phyloP scores from a whole-genome alignment of 495 filamentous ascomycete genomes.

The Penicillium mononematosum region DNA sequence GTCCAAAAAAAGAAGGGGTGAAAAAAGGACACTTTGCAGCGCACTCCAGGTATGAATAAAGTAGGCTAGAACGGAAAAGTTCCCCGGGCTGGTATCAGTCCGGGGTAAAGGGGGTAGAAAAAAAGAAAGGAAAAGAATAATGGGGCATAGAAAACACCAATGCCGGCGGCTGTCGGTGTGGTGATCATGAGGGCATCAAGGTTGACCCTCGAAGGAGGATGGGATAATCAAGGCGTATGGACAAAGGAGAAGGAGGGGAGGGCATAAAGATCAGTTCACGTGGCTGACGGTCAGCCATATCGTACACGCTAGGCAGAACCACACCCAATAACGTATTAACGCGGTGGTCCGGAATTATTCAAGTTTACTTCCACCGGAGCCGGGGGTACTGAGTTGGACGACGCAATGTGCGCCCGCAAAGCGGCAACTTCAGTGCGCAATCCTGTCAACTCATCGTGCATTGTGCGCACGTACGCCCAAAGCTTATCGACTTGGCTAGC shows the following conservation, averaged over 20 bases:
- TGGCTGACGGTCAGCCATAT: constrained; percentile 17
- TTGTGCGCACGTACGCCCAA: constrained; percentile 47
- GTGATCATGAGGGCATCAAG: constrained; percentile 25
- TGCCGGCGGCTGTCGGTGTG: constrained; percentile 20
- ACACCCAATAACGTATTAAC: constrained; percentile 21
- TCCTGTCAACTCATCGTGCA: constrained; percentile 42
- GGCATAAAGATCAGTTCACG: not conserved
- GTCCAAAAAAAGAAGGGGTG: constrained; percentile 14
- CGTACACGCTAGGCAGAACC: constrained; percentile 22
- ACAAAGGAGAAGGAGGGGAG: constrained; percentile 15
- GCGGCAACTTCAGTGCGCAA: constrained; percentile 43
- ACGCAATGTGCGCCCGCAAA: constrained; percentile 41
- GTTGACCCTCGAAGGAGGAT: constrained; percentile 1
- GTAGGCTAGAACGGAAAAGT: constrained; percentile 12
- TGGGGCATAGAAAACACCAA: constrained; percentile 16
- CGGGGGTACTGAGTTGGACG: constrained; percentile 30
- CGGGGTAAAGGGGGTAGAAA: not conserved
- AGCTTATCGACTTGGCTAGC: constrained; percentile 38
- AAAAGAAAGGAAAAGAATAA: not conserved
- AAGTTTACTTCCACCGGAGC: constrained; percentile 26
- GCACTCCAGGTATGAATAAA: constrained; percentile 3
- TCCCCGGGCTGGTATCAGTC: not conserved
- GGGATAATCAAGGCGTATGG: constrained; percentile 17
- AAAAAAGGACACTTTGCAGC: constrained; percentile 7
- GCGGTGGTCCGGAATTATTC: constrained; percentile 25